Conservation (phyloP, 768 basidiomycete species). For the Termitomyces sp. region DNA sequence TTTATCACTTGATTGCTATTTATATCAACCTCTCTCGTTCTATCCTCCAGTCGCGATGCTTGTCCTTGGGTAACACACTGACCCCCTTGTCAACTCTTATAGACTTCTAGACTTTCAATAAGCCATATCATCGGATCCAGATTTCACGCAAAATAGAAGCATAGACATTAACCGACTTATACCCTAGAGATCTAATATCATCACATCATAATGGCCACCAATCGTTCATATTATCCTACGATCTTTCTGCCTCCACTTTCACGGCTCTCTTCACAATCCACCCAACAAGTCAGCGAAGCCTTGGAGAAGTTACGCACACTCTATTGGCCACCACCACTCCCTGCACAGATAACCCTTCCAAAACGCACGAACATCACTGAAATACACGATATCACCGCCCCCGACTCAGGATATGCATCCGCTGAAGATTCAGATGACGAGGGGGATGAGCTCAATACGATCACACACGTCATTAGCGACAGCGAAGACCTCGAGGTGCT, state of each 20-base stretch:
- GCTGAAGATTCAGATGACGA: slow-evolving; percentile 55
- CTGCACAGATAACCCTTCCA: slow-evolving; percentile 22
- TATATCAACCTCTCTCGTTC: slow-evolving; percentile 2
- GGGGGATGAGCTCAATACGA: slow-evolving; percentile 15
- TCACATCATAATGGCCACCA: slow-evolving; percentile 12
- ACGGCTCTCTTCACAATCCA: slow-evolving; percentile 27
- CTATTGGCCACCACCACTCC: slow-evolving; percentile 40
- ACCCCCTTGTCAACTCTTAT: slow-evolving; percentile 20
- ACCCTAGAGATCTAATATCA: background rate
- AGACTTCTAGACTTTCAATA: slow-evolving; percentile 5
- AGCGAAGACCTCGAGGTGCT: slow-evolving; percentile 33
- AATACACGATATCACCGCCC: slow-evolving; percentile 38
- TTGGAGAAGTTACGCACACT: slow-evolving; percentile 40
- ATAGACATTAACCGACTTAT: slow-evolving; percentile 10
- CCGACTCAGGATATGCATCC: slow-evolving; percentile 78
- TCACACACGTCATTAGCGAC: slow-evolving; percentile 16
- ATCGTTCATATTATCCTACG: slow-evolving; percentile 19
- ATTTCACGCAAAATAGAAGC: slow-evolving; percentile 7
- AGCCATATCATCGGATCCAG: slow-evolving; percentile 1
- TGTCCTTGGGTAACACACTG: slow-evolving; percentile 46
- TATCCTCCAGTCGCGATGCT: slow-evolving; percentile 29
- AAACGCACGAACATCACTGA: slow-evolving; percentile 21
- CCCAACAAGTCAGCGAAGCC: slow-evolving; percentile 30
- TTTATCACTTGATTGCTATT: slow-evolving; percentile 4
- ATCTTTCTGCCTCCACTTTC: slow-evolving; percentile 53